These are phyloP conservation scores for Alternaria sp. DNA, from an alignment of 2,329 filamentous ascomycete species.

Conservation along the genomic window DNA sequence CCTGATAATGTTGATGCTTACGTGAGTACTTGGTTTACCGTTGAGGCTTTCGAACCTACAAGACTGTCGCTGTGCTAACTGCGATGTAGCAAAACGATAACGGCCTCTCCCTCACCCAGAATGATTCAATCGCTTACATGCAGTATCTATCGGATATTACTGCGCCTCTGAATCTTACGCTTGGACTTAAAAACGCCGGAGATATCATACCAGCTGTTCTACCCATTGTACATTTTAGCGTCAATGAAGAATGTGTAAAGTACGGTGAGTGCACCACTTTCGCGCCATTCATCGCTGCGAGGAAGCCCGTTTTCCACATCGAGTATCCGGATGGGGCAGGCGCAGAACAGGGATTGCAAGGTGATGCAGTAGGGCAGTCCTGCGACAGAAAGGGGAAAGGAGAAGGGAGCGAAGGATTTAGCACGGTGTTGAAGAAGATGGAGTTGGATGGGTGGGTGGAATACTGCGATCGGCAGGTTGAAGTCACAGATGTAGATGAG, in stretches of 20 bases:
- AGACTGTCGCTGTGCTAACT: background rate
- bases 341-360: conserved; percentile 40
- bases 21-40: conserved; percentile 43
- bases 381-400: conserved; percentile 54
- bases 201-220: conserved; percentile 64
- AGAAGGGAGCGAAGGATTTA: conserved; percentile 61
- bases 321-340: conserved; percentile 69
- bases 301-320: conserved; percentile 76
- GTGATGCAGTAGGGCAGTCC: conserved; percentile 41
- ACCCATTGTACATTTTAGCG: conserved; percentile 67
- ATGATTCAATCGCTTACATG: conserved; percentile 67
- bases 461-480: conserved; percentile 57
- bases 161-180: conserved; percentile 62
- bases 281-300: conserved; percentile 63
- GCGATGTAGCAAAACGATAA: conserved; percentile 62
- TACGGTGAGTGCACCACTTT: conserved; percentile 68
- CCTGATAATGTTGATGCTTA: conserved; percentile 76
- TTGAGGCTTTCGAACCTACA: background rate
- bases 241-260: conserved; percentile 74
- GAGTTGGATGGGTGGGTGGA: conserved; percentile 69
- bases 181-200: conserved; percentile 74
- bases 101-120: conserved; percentile 65
- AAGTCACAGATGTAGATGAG: conserved; percentile 32
- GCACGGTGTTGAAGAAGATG: conserved; percentile 72
- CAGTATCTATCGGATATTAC: conserved; percentile 67